Evolutionary conservation across 2,329 filamentous ascomycete species (phyloP), one percentile per base, ranked within the genome.

Genomic region (Pseudogymnoascus verrucosus): DNA sequence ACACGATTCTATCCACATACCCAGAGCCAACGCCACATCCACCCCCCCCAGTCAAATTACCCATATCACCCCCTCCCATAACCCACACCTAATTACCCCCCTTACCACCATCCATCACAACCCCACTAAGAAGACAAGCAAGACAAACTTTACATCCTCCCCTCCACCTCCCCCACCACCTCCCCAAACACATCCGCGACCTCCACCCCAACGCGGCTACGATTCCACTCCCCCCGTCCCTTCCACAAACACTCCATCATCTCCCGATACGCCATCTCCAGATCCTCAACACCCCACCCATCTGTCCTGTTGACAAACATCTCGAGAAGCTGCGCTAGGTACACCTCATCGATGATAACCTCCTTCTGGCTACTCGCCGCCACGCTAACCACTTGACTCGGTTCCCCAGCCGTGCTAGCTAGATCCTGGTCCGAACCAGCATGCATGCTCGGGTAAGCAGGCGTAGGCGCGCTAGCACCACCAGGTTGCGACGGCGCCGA

Each of bases 181-280:
- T 87, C 85, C 69, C 96, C 93, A 74, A 96, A 96, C 4, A 89
- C 85, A 14, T 82, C 79, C 44, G 79, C 80, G 39, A 96, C 82
- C 39, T 80, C 78, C 54, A 78, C 78, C 12, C 88, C 81, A 12
- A 96, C 92, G 69, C 82, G 81, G 70, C 86, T 88, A 47, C 95
- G 85, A 76, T 99, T 95, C 85, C 90, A 95, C 71, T 96, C 88
- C 59, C 85, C 82, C 60, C 92, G 84, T 65, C 83, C 84, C 65
- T 82, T 82, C 95, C 95, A 99, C 51, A 98, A 84, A 67, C 88
- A 86, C 65, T 93, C 89, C 93, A 98, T 98, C 67, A 98, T 79
- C 68, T 89, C 86, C 6, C 92, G 88, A 74, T 93, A 93, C 73
- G 97, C 88, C 76, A 98, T 93, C 79, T 98, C 93, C 19, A 99